phyloP scores from a whole-genome alignment of 345 rosid species.

The Dimocarpus longan region DNA sequence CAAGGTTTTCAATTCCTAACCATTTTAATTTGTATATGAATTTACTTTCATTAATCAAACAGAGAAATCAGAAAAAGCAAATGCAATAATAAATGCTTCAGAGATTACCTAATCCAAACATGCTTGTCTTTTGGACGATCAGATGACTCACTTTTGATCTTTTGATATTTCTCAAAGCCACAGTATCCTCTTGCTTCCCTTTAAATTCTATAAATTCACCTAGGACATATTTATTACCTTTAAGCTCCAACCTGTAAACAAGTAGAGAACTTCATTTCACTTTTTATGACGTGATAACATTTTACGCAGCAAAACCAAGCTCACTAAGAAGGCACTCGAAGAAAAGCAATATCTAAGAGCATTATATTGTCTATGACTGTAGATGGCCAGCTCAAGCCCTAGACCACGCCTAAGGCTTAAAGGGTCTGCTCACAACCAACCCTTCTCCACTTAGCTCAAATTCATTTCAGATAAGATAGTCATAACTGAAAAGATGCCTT shows the following conservation, averaged over 20 bases:
- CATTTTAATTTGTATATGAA: background rate
- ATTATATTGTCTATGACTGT: background rate
- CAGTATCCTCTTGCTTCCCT: slow-evolving; percentile 76
- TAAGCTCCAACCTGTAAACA: slow-evolving; percentile 78
- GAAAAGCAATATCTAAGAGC: slow-evolving; percentile 3
- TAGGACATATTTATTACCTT: slow-evolving; percentile 63
- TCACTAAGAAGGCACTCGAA: background rate
- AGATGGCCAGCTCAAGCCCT: background rate
- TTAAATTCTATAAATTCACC: slow-evolving; percentile 89
- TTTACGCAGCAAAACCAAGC: background rate
- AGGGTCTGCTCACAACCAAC: background rate
- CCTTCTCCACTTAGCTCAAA: background rate
- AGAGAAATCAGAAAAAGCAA: background rate
- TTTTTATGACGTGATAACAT: slow-evolving; percentile 10
- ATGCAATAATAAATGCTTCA: slow-evolving; percentile 7
- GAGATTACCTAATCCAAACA: slow-evolving; percentile 82
- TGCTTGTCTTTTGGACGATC: slow-evolving; percentile 77
- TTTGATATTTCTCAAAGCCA: slow-evolving; percentile 60
- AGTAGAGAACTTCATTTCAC: background rate
- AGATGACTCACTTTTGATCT: slow-evolving; percentile 77
- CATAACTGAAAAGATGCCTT: background rate
- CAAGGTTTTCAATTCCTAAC: background rate
- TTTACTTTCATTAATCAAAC: slow-evolving; percentile 5
- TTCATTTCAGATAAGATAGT: background rate
- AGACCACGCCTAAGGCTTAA: background rate